Evolutionary conservation across 2,329 filamentous ascomycete species (phyloP).

Genomic region (Ascochyta lentis): DNA sequence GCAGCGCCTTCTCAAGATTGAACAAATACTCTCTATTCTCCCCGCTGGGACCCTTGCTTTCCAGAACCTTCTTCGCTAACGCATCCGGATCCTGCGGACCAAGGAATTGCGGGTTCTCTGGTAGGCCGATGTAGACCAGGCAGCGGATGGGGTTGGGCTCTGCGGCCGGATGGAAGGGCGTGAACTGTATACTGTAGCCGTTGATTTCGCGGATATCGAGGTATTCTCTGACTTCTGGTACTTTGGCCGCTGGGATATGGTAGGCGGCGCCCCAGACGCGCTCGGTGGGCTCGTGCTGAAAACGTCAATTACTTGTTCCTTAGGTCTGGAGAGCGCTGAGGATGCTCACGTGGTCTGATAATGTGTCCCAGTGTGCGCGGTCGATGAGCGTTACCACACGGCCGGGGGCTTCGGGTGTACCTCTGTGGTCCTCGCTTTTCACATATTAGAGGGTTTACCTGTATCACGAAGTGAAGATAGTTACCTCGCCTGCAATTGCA

Average conservation of each 20-base stretch:
- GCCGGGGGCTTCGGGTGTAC: slow-evolving; percentile 85
- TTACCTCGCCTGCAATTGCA: slow-evolving; percentile 43
- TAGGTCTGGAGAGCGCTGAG: not conserved
- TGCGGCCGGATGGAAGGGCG: slow-evolving; percentile 74
- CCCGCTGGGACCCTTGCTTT: slow-evolving; percentile 81
- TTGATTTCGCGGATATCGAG: slow-evolving; percentile 98
- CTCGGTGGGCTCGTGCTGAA: slow-evolving; percentile 59
- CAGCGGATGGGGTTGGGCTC: slow-evolving; percentile 50
- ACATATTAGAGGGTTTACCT: slow-evolving; percentile 2
- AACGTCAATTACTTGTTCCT: not conserved
- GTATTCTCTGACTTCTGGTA: slow-evolving; percentile 83
- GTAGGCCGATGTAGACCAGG: slow-evolving; percentile 93
- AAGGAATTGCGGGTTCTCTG: slow-evolving; percentile 90
- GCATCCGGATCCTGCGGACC: slow-evolving; percentile 79
- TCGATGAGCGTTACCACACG: slow-evolving; percentile 94
- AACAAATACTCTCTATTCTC: slow-evolving; percentile 90
- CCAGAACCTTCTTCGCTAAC: slow-evolving; percentile 81
- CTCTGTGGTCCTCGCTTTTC: slow-evolving; percentile 87
- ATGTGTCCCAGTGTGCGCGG: slow-evolving; percentile 78
- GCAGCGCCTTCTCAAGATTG: slow-evolving; percentile 76
- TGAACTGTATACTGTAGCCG: slow-evolving; percentile 93
- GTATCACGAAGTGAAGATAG: not conserved
- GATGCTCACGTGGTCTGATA: slow-evolving; percentile 66
- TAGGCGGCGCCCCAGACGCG: slow-evolving; percentile 91
- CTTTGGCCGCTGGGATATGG: slow-evolving; percentile 74